Percentiles rank a stretch among this genome's conserved stretches.
Conservation (phyloP, 441 rosid genomes). For the Jatropha multifida region DNA sequence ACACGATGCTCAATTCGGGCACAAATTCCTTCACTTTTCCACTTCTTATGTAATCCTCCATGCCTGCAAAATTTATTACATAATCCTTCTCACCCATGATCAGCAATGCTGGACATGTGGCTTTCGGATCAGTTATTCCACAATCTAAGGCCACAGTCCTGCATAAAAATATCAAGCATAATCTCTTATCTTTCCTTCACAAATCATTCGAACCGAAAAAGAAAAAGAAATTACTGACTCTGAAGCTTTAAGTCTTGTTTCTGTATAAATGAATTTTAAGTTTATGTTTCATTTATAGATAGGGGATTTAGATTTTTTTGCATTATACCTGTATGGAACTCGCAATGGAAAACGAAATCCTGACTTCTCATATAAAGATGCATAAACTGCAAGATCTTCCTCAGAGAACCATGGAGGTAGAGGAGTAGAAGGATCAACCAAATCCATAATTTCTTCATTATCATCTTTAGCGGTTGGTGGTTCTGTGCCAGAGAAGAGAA, state of each 20-base stretch:
- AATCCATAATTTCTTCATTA: slow-evolving; percentile 42
- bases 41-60: slow-evolving; percentile 37
- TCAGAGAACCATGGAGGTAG: slow-evolving; percentile 45
- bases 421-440: slow-evolving; percentile 40
- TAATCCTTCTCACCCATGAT: slow-evolving; percentile 47
- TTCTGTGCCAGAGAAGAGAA: slow-evolving; percentile 40
- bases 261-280: no score
- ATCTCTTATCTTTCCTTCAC: no score
- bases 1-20: slow-evolving; percentile 13
- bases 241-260: no score
- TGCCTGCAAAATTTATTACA: slow-evolving; percentile 29
- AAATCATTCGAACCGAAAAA: no score
- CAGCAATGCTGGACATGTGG: slow-evolving; percentile 35
- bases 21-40: slow-evolving; percentile 32
- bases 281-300: not conserved
- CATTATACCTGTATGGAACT: slow-evolving; percentile 42
- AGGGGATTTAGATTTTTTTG: not conserved
- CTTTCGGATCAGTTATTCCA: slow-evolving; percentile 30
- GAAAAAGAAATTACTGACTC: no score
- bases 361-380: slow-evolving; percentile 40
- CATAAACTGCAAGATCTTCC: slow-evolving; percentile 42
- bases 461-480: slow-evolving; percentile 33
- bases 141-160: slow-evolving; percentile 27
- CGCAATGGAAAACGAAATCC: slow-evolving; percentile 37
- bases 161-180: not conserved